Conservation (phyloP, 2,329 filamentous ascomycete genomes). For the Metarhizium sp. region DNA sequence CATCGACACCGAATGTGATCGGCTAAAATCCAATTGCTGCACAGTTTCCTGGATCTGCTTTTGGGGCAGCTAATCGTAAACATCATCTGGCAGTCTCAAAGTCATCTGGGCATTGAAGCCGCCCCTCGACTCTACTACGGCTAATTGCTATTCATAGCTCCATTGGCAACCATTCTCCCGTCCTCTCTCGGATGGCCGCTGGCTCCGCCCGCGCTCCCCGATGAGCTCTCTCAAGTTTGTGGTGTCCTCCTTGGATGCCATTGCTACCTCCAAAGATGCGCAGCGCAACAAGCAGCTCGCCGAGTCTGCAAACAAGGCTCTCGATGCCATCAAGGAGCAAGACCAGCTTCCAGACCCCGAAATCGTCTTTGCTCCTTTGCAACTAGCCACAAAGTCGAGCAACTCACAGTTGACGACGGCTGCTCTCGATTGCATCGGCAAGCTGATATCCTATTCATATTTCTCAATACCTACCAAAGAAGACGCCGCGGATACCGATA, state of each 20-base stretch:
- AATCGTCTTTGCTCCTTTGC: slow-evolving; percentile 81
- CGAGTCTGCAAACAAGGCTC: slow-evolving; percentile 71
- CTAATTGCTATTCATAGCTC: not conserved
- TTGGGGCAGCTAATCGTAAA: not conserved
- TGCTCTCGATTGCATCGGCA: slow-evolving; percentile 94
- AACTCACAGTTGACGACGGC: slow-evolving; percentile 81
- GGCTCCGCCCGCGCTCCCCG: slow-evolving; percentile 39
- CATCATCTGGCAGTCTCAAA: not conserved
- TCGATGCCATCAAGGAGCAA: slow-evolving; percentile 77
- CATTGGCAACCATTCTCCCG: not conserved
- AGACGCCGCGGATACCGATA: slow-evolving; percentile 19
- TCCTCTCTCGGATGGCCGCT: slow-evolving; percentile 33
- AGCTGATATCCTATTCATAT: slow-evolving; percentile 97
- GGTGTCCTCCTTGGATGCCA: slow-evolving; percentile 83
- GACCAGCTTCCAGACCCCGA: slow-evolving; percentile 83
- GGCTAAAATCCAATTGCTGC: not conserved
- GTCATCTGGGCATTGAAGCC: not conserved
- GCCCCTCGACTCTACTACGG: not conserved
- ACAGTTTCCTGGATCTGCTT: not conserved
- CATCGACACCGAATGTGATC: not conserved
- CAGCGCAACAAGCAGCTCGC: slow-evolving; percentile 75
- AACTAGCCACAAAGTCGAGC: slow-evolving; percentile 78
- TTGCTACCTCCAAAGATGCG: slow-evolving; percentile 85
- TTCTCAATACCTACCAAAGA: slow-evolving; percentile 63
- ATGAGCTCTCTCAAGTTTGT: slow-evolving; percentile 96